phyloP scores from a whole-genome alignment of 2,329 filamentous ascomycete genomes.

The Aulographum hederae region DNA sequence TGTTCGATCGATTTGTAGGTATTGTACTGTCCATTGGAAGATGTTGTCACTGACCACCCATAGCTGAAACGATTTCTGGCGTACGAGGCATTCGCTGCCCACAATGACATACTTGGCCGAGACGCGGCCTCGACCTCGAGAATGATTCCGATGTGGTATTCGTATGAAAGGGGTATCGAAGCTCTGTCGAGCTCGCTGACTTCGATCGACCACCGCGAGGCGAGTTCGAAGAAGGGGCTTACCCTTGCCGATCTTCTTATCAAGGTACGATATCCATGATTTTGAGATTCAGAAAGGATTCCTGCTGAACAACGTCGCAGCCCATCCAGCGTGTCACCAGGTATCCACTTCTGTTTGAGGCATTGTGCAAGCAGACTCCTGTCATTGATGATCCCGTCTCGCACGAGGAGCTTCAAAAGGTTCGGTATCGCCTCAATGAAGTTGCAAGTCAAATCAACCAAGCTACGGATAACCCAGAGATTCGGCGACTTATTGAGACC shows the following conservation, averaged over 20 bases:
- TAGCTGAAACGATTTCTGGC: conserved; percentile 67
- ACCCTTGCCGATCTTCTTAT: conserved; percentile 76
- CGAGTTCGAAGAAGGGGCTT: conserved; percentile 53
- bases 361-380: conserved; percentile 67
- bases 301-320: conserved; percentile 23
- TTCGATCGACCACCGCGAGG: conserved; percentile 45
- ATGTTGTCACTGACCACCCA: conserved; percentile 2
- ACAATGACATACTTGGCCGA: conserved; percentile 70
- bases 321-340: conserved; percentile 85
- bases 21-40: neutral
- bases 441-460: conserved; percentile 66
- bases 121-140: conserved; percentile 54
- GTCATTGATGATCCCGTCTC: conserved; percentile 70
- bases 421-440: conserved; percentile 53
- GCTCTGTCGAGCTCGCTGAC: conserved; percentile 58
- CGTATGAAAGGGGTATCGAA: conserved; percentile 74
- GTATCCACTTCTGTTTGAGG: conserved; percentile 73
- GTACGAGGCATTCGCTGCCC: conserved; percentile 84
- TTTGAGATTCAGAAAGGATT: neutral
- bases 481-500: conserved; percentile 54
- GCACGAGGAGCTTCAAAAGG: conserved; percentile 60
- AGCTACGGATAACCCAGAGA: conserved; percentile 58
- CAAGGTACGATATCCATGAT: conserved; percentile 54
- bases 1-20: conserved; percentile 34
- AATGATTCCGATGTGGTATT: conserved; percentile 53